Evolutionary conservation across 2,329 filamentous ascomycete species (phyloP).

Genomic region (Monosporascus sp.): DNA sequence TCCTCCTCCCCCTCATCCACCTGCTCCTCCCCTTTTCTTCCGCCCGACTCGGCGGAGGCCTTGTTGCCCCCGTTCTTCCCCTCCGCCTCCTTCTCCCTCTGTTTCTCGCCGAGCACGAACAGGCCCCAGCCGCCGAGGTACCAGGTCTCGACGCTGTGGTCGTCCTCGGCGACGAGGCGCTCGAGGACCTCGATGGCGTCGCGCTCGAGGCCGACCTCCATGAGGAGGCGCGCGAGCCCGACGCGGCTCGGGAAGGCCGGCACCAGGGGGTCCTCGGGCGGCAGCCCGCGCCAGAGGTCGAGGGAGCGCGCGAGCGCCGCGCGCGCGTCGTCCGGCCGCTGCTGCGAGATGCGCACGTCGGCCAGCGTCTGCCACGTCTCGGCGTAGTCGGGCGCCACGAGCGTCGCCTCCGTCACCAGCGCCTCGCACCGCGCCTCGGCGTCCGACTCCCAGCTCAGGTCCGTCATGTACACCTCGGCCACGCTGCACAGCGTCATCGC

Average conservation of each 20-base stretch:
- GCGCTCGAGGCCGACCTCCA: constrained; percentile 83
- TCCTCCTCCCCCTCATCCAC: constrained; percentile 40
- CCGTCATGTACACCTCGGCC: constrained; percentile 98
- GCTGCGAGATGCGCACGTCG: constrained; percentile 87
- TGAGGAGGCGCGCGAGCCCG: constrained; percentile 75
- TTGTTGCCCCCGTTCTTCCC: constrained; percentile 26
- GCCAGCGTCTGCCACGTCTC: constrained; percentile 96
- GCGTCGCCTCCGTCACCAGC: constrained; percentile 82
- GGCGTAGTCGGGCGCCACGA: constrained; percentile 73
- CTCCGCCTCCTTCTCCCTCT: constrained; percentile 41
- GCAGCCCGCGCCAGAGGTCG: constrained; percentile 74
- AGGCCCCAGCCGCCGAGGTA: constrained; percentile 95
- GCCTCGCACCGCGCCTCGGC: constrained; percentile 84
- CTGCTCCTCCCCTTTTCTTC: constrained; percentile 44
- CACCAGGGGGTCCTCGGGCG: constrained; percentile 63
- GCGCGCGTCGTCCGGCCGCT: constrained; percentile 70
- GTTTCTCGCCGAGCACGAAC: constrained; percentile 70
- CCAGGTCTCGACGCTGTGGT: constrained; percentile 92
- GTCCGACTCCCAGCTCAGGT: constrained; percentile 87
- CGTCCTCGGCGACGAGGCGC: constrained; percentile 79
- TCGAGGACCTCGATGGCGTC: constrained; percentile 83
- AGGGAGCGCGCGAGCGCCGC: constrained; percentile 75
- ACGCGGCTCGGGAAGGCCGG: constrained; percentile 86
- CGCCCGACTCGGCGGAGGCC: constrained; percentile 42
- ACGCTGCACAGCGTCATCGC: constrained; percentile 91